Evolutionary conservation across 352 stramenopile species (phyloP), one percentile per base, ranked within the genome.

Genomic region (Phytophthora macrochlamydospora): DNA sequence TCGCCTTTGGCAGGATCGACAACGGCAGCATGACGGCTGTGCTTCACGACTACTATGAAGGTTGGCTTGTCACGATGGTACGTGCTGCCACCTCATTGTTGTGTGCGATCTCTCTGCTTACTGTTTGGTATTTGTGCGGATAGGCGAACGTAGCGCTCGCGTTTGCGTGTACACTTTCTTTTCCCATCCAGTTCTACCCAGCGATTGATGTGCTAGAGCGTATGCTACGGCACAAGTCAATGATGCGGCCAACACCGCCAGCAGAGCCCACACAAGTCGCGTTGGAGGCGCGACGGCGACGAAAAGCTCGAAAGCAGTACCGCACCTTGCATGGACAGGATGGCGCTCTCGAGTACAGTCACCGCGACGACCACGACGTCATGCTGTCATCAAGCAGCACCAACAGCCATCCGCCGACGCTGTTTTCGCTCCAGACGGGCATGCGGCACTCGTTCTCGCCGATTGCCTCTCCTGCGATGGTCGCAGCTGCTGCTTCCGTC

Each of bases 11-110:
- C 0, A 53, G 64, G 5, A 93, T 93, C 48, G 75, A 79, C 29
- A 93, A 87, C 45, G 85, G 85, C 24, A 93, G 85, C 59, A 91
- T 93, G 81, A 93, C 85, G 0, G 85, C 85, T 8, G 83, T 92
- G 28, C 65, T 93, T 30, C 83, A 87, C 37, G 66, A 87, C 18
- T 93, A 90, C 63, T 90, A 76, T 62, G 70, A 89, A 33, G 83
- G 83, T 2, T 90, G 78, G 80, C 73, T 86, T 9, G 85, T 91
- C 46, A 79, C 79, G 2, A 69, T 86, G 67, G 81, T 90, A 62
- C 13, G 69, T 53, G 6, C 28, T 50, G 6, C 4, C 28, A 12
- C 5, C n/a, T 28, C 9, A 28, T 29, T 43, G 46, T 24, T 2
- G 43, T 14, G 7, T 7, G 18, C 14, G 12, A 24, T 54, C 14